These are phyloP conservation scores for Odonthalia washingtoniensis DNA, from an alignment of 31 red algal genomes.

Conservation along the genomic window DNA sequence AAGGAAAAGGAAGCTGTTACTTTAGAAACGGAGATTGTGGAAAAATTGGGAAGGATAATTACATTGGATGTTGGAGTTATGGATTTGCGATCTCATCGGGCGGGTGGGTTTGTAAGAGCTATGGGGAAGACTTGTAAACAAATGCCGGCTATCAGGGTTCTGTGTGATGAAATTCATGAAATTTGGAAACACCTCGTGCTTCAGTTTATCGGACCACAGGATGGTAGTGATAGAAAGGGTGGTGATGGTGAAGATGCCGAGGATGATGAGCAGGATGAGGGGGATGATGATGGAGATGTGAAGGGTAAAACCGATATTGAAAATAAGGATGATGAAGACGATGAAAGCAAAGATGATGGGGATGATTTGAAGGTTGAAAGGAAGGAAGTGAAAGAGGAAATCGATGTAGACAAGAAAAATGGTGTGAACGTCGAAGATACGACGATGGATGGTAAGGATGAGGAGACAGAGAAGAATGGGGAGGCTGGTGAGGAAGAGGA, in stretches of 20 bases:
- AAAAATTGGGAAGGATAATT: constrained; percentile 16
- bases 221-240: neutral
- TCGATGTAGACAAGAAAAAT: neutral
- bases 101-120: constrained; percentile 51
- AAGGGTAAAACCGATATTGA: neutral
- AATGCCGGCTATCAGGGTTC: constrained; percentile 40
- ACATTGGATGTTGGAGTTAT: constrained; percentile 33
- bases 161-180: constrained; percentile 43
- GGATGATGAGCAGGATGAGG: neutral
- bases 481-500: neutral
- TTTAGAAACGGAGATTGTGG: constrained; percentile 32
- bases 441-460: neutral
- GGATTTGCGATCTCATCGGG: constrained; percentile 57
- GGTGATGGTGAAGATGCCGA: neutral
- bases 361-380: neutral
- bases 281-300: neutral
- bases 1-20: constrained; percentile 32
- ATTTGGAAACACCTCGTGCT: constrained; percentile 56
- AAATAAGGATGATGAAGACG: neutral
- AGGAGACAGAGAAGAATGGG: neutral
- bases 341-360: neutral
- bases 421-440: neutral
- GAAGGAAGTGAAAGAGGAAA: neutral
- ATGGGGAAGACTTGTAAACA: constrained; percentile 63
- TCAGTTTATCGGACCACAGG: constrained; percentile 11